A percentile compares a stretch with the other conserved stretches of the same genome.
Conservation (phyloP, 2,329 filamentous ascomycete genomes). For the Zasmidium angulare region DNA sequence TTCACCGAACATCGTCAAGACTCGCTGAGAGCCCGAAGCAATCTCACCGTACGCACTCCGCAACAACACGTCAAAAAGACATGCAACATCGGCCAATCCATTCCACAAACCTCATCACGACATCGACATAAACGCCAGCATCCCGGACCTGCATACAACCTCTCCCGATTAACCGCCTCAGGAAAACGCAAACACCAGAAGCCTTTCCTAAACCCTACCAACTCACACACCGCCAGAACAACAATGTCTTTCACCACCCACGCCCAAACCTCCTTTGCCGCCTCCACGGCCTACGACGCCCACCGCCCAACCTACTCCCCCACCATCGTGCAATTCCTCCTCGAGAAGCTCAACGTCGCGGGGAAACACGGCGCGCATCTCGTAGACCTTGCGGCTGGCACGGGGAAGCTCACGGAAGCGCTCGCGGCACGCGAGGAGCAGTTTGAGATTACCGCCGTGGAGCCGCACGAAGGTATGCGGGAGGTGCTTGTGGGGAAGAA, state of each 20-base stretch:
- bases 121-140: background rate
- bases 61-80: background rate
- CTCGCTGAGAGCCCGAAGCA: background rate
- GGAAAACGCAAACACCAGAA: background rate
- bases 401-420: slow-evolving; percentile 68
- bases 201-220: background rate
- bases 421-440: slow-evolving; percentile 59
- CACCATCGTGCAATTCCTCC: slow-evolving; percentile 58
- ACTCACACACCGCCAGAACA: background rate
- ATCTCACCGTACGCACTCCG: background rate
- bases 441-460: slow-evolving; percentile 61
- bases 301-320: slow-evolving; percentile 67
- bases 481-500: slow-evolving; percentile 59
- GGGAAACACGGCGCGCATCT: slow-evolving; percentile 49
- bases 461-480: slow-evolving; percentile 68
- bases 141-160: background rate
- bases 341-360: slow-evolving; percentile 55
- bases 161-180: background rate
- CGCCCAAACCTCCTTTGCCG: slow-evolving; percentile 58
- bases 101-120: background rate
- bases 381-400: slow-evolving; percentile 67
- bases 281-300: slow-evolving; percentile 64
- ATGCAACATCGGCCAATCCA: background rate
- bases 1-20: background rate
- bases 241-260: slow-evolving; percentile 25